Evolutionary conservation across 2,329 filamentous ascomycete genomes (phyloP).

Genomic region (Coniochaeta sp.): DNA sequence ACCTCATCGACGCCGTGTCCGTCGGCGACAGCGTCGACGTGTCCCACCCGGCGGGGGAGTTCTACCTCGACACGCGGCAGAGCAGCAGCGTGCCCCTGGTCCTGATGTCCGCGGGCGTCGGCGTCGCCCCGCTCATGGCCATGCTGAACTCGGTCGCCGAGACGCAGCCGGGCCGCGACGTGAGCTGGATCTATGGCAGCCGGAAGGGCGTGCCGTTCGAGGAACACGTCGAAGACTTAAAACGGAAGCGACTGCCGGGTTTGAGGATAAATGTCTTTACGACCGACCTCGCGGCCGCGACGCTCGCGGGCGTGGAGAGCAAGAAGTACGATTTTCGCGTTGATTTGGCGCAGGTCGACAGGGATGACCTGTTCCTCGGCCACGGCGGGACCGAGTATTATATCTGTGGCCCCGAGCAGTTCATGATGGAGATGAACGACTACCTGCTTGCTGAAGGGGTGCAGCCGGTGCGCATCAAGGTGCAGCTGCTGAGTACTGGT

Average conservation of each 20-base stretch:
- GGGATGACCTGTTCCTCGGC: conserved; percentile 35
- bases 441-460: conserved; percentile 34
- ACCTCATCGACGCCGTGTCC: conserved; percentile 54
- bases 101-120: conserved; percentile 54
- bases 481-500: conserved; percentile 39
- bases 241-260: conserved; percentile 23
- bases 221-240: conserved; percentile 39
- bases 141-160: conserved; percentile 50
- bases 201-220: conserved; percentile 45
- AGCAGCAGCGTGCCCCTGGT: conserved; percentile 41
- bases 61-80: conserved; percentile 42
- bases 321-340: conserved; percentile 37
- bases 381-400: conserved; percentile 43
- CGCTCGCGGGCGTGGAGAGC: conserved; percentile 32
- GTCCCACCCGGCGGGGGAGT: conserved; percentile 59
- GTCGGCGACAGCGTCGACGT: conserved; percentile 57
- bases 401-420: conserved; percentile 46
- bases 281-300: conserved; percentile 37
- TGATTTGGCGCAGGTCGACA: conserved; percentile 36
- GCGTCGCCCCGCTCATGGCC: conserved; percentile 51
- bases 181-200: conserved; percentile 55
- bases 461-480: conserved; percentile 29
- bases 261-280: conserved; percentile 41
- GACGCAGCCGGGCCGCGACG: conserved; percentile 34
- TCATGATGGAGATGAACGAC: conserved; percentile 43